Base-by-base conservation (phyloP, 1,284 basidiomycete species). In the Fomes fomentarius region DNA sequence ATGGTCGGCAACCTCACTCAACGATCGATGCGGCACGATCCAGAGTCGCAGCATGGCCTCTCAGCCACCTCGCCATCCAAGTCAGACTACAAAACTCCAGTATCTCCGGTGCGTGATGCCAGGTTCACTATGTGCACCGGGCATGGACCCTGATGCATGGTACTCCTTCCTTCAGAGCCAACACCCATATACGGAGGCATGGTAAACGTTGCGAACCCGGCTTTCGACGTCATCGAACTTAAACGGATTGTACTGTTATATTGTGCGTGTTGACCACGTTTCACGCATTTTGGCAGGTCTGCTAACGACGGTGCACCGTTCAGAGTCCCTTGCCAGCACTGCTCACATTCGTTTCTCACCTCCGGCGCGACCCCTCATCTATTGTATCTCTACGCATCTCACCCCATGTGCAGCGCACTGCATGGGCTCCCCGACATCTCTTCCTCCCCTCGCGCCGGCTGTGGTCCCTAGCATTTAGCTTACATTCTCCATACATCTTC, bases 1-100 rank as follows among this genome's bases (percentile, higher is more conserved):
- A 72, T 78, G 72, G 72, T 78, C 46, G 63, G 65, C 31, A 70
- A 70, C 50, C 46, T 63, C 34, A 62, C 64, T 2, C 58, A 61
- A 45, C 31, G 57, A 22, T 52, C 54, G 1, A 25, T 55, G n/a
- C 52, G 58, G 7, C 22, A 55, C 41, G 61, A 62, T 34, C 41
- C 57, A 4, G 57, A 60, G 30, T 24, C 47, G 12, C 52, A 56
- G 12, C 6, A 10, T 3, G 12, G 6, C 19, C 19, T 21, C 57
- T 64, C 60, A 3, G 41, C 51, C 2, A 39, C 48, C 3, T 57
- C 56, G 1, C 52, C 54, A 37, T 44, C 39, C 15, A 51, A 54
- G 56, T 41, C 17, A 37, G 56, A 58, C 31, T 19, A 28, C 34
- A 60, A 60, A 47, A 39, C 45, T 40, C 21, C 40, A 21, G 17